Evolutionary conservation across 164 flowering plant genomes (phyloP).

Genomic region (Magnolia sinica): DNA sequence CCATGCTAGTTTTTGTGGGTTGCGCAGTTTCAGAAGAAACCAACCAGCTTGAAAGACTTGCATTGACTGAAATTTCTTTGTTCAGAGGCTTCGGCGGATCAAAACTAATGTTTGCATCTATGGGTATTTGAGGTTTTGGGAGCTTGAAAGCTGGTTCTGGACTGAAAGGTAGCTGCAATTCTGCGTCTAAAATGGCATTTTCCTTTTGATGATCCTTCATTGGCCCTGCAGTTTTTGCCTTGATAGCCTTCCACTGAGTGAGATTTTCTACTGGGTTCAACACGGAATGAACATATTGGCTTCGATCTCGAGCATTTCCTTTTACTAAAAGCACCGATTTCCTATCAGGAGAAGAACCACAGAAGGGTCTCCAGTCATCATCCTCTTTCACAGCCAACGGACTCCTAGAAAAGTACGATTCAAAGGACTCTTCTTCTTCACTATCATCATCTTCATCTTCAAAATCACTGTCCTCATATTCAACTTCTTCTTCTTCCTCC

Average conservation of each 20-base stretch:
- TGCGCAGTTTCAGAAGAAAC: conserved; percentile 40
- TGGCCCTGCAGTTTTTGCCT: conserved; percentile 36
- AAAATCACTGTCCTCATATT: conserved; percentile 44
- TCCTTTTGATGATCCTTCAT: conserved; percentile 57
- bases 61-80: conserved; percentile 42
- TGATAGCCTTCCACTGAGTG: conserved; percentile 81
- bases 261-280: conserved; percentile 85
- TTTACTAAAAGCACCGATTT: conserved; percentile 20
- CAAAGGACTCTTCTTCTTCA: conserved; percentile 22
- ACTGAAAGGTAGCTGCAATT: conserved; percentile 37
- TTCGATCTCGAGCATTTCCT: conserved; percentile 49
- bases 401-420: conserved; percentile 20
- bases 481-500: conserved; percentile 25
- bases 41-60: conserved; percentile 79
- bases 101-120: conserved; percentile 24
- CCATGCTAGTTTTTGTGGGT: conserved; percentile 28
- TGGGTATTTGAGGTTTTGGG: conserved; percentile 17
- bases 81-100: conserved; percentile 1
- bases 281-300: conserved; percentile 61
- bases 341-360: conserved; percentile 14
- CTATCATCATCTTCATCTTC: conserved; percentile 23
- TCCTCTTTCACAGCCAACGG: conserved; percentile 11
- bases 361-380: conserved; percentile 21
- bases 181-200: conserved; percentile 39
- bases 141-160: conserved; percentile 42